Conservation (phyloP, 345 rosid genomes). For the Salix arbutifolia region DNA sequence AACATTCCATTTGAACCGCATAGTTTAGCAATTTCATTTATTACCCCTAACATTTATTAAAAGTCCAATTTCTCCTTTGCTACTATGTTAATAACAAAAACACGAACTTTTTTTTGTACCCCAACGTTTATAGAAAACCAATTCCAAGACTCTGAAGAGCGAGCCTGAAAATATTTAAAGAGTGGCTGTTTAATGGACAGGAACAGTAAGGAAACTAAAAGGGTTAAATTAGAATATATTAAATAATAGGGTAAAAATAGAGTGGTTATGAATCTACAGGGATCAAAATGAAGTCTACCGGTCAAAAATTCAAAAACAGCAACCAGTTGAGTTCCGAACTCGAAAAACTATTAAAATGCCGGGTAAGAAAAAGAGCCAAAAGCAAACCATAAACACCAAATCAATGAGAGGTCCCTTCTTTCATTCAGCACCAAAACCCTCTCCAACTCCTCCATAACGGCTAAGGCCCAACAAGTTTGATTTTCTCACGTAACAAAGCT, state of each 20-base stretch:
- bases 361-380: too few species aligned
- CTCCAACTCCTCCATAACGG: not conserved
- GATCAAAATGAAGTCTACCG: not conserved
- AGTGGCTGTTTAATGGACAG: not conserved
- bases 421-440: not conserved
- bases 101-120: not conserved
- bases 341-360: not conserved
- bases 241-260: not conserved
- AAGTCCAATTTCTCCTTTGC: not conserved
- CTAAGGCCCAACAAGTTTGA: not conserved
- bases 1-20: not conserved
- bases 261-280: not conserved
- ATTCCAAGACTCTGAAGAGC: not conserved
- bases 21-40: not conserved
- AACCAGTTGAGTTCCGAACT: not conserved
- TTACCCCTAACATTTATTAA: not conserved
- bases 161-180: not conserved
- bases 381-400: not conserved
- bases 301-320: not conserved
- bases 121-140: not conserved
- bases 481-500: not conserved
- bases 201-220: not conserved
- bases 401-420: not conserved
- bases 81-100: not conserved
- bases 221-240: not conserved